Evolutionary conservation across 2,329 filamentous ascomycete species (phyloP).

Genomic region (Claviceps citrina): DNA sequence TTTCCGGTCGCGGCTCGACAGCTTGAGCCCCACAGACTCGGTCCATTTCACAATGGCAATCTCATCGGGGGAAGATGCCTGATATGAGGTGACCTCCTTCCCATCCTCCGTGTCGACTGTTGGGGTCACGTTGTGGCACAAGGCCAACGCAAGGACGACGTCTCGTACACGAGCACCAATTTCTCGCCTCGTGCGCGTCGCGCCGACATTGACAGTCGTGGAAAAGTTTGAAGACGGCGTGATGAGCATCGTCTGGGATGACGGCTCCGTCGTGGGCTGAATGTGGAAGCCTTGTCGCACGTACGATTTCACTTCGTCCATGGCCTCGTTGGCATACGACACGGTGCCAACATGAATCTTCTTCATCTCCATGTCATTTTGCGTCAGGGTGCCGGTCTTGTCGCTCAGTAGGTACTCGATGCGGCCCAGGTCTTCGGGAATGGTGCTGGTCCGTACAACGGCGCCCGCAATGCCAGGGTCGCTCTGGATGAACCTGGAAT

Average conservation of each 20-base stretch:
- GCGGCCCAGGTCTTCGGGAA: slow-evolving; percentile 86
- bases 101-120: slow-evolving; percentile 65
- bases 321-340: slow-evolving; percentile 94
- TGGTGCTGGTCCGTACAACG: slow-evolving; percentile 90
- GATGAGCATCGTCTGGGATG: slow-evolving; percentile 39
- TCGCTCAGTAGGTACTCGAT: slow-evolving; percentile 95
- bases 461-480: slow-evolving; percentile 83
- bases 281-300: slow-evolving; percentile 67
- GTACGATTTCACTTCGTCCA: slow-evolving; percentile 88
- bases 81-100: slow-evolving; percentile 65
- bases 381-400: slow-evolving; percentile 94
- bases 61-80: slow-evolving; percentile 93
- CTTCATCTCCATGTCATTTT: slow-evolving; percentile 98
- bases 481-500: slow-evolving; percentile 86
- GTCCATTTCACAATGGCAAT: slow-evolving; percentile 97
- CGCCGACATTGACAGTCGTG: slow-evolving; percentile 41
- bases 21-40: slow-evolving; percentile 73
- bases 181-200: slow-evolving; percentile 76
- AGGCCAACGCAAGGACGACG: slow-evolving; percentile 75
- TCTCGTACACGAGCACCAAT: slow-evolving; percentile 89
- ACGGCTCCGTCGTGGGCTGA: slow-evolving; percentile 28
- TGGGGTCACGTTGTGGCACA: slow-evolving; percentile 96
- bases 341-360: slow-evolving; percentile 98
- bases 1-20: slow-evolving; percentile 74
- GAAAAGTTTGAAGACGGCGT: slow-evolving; percentile 62